phyloP scores from a whole-genome alignment of 768 basidiomycete species.

The Hericium erinaceus region DNA sequence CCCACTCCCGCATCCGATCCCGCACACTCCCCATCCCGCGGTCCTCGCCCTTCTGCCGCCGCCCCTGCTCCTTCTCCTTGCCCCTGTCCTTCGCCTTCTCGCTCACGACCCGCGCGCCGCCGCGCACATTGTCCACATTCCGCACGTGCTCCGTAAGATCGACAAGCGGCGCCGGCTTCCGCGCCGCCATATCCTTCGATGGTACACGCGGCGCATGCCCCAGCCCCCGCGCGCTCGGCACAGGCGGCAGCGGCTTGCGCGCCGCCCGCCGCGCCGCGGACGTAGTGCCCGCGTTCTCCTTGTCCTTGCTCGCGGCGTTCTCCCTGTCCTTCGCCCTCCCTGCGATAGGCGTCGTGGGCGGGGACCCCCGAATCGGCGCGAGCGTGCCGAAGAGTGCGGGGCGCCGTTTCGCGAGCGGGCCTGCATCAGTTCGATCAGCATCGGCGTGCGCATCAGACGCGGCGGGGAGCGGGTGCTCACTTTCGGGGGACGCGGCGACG shows the following conservation, averaged over 20 bases:
- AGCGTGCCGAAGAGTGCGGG: conserved; percentile 14
- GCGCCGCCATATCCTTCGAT: conserved; percentile 9
- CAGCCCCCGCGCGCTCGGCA: conserved; percentile 6
- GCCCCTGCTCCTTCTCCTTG: not conserved
- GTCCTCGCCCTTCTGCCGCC: conserved; percentile 3
- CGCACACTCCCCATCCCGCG: conserved; percentile 25
- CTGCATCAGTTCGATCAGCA: not conserved
- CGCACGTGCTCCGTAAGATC: conserved; percentile 5
- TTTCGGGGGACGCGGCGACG: not conserved
- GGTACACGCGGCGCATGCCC: conserved; percentile 1
- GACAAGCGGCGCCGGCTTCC: not conserved
- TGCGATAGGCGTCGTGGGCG: conserved; percentile 34
- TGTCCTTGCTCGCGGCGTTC: conserved; percentile 17
- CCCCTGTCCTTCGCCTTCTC: conserved; percentile 6
- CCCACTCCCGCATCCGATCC: conserved; percentile 69
- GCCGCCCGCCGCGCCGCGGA: conserved; percentile 3
- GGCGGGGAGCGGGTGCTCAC: not conserved
- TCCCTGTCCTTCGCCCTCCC: conserved; percentile 26
- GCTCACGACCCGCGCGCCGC: conserved; percentile 4
- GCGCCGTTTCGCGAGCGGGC: conserved; percentile 4
- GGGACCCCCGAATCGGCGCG: conserved; percentile 47
- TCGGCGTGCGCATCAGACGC: not conserved
- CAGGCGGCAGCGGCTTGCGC: conserved; percentile 16
- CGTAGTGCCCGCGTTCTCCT: conserved; percentile 24
- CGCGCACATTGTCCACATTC: conserved; percentile 18